Base-by-base conservation (phyloP, 176 grass and related monocot species). In the Typha latifolia region DNA sequence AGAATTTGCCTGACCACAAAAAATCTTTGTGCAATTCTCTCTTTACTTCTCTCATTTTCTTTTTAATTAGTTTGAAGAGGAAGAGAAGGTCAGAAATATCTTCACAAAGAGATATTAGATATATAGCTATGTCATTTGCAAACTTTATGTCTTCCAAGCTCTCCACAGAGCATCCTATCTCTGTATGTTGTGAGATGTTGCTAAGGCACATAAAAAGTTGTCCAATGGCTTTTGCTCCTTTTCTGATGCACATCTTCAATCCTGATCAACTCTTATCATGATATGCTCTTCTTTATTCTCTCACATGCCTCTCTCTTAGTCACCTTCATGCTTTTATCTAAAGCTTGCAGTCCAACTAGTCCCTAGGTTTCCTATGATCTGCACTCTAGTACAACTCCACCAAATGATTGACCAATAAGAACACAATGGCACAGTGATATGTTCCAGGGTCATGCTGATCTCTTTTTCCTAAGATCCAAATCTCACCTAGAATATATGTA, bases 391-490 rank as follows among this genome's bases (percentile, higher is more conserved):
- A 65, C 63, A 47, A 3, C 16, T 43, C 32, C 63, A 16, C 14
- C 63, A 47, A 65, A 47, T 65, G 63, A 65, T 65, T 47, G 63
- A 65, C 16, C 14, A 65, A 65, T 65, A 65, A 65, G 63, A 65
- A 65, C 63, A 13, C 63, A 65, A 65, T 29, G 9, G 10, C 16
- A 10, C n/a, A 65, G n/a, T 65, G 63, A 65, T 65, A 47, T 65
- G 63, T 65, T 43, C 63, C 63, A 47, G 15, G 63, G 32, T 32
- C 14, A 16, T 65, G 31, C 63, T 29, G 27, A 3, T 29, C 27
- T 29, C 27, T 47, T 23, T 64, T n/a, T 65, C 4, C 6, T 19
- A 18, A 20, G 32, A 65, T 65, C 63, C 63, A 65, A 65, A 65
- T 65, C 63, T 18, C 15, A 12, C 63, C 14, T 4, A 34, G 32